Evolutionary conservation across 108 stramenopile genomes (phyloP).

Genomic region (Conticribra weissflogii): DNA sequence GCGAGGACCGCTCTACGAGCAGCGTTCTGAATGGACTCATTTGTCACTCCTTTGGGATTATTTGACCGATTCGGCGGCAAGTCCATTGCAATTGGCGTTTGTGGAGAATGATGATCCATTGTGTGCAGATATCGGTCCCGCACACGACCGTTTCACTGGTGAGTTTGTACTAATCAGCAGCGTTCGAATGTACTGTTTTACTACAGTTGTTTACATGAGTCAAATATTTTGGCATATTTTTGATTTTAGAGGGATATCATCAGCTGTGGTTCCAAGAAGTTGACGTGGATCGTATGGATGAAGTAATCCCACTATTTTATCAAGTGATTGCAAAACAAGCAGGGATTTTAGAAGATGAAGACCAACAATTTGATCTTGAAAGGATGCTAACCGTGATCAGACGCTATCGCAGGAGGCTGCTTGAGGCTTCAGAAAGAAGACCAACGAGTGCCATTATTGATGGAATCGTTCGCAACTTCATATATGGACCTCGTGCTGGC

Average conservation of each 20-base stretch:
- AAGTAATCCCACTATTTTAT: constrained; percentile 34
- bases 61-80: constrained; percentile 41
- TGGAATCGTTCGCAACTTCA: constrained; percentile 46
- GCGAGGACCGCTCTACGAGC: constrained; percentile 40
- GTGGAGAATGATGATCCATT: constrained; percentile 50
- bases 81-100: constrained; percentile 46
- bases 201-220: too few species aligned
- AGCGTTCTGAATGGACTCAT: constrained; percentile 22
- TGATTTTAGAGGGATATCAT: constrained; percentile 38
- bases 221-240: too few species aligned
- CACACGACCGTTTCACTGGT: constrained; percentile 33
- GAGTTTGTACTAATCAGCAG: too few species aligned
- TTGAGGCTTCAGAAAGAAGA: constrained; percentile 34
- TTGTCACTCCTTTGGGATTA: constrained; percentile 43
- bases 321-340: constrained; percentile 30
- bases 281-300: constrained; percentile 47
- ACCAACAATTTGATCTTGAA: constrained; percentile 24
- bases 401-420: constrained; percentile 34
- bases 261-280: constrained; percentile 49
- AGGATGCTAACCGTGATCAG: constrained; percentile 46
- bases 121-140: constrained; percentile 45
- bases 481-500: constrained; percentile 47
- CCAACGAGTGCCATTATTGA: constrained; percentile 39
- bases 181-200: too few species aligned
- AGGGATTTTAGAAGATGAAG: constrained; percentile 10